Base-by-base conservation (phyloP, 148 eudicot species). In the Fagopyrum esculentum region DNA sequence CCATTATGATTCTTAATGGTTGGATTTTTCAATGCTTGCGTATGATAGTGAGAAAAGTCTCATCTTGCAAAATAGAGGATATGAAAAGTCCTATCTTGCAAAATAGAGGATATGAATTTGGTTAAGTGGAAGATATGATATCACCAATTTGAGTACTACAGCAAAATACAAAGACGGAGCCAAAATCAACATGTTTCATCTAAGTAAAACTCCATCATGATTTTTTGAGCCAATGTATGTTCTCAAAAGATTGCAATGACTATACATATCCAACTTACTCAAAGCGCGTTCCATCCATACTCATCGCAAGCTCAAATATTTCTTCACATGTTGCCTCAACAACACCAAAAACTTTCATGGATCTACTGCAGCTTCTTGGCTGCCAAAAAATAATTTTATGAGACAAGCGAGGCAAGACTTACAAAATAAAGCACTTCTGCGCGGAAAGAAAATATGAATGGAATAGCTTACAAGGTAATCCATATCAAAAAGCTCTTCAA, bases 331-430 rank as follows among this genome's bases (percentile, higher is more conserved):
- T 86, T 81, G 98, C 95, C 79, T 96, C 99, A 78, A 96, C 99
- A 74, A 96, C 93, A 68, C 99, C 99, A n/a, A 90, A 98, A 81
- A 98, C 99, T 83, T 89, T 96, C 99, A 92, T 96, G 68, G 98
- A 98, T 86, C 98, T 86, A 82, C 99, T 96, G 84, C 98, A 96
- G 85, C 99, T 92, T 82, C 96, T 92, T 54, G 99, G 99, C 98
- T 96, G 87, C 81, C 84, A 48, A 78, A 71, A 63, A 73, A 73
- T 56, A 79, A 59, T 26, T 60, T 13, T 12, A 69, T 47, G 47
- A 47, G 12, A 35, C 47, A 44, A 44, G 40, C n/a, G 74, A 71
- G 74, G 54, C 9, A 47, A 30, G 19, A 71, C 9, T 5, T 54
- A 71, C 55, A 47, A 13, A 66, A 71, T 47, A 47, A 54, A 3